phyloP scores from a whole-genome alignment of 306 rosid species.

The Boehmeria nivea region DNA sequence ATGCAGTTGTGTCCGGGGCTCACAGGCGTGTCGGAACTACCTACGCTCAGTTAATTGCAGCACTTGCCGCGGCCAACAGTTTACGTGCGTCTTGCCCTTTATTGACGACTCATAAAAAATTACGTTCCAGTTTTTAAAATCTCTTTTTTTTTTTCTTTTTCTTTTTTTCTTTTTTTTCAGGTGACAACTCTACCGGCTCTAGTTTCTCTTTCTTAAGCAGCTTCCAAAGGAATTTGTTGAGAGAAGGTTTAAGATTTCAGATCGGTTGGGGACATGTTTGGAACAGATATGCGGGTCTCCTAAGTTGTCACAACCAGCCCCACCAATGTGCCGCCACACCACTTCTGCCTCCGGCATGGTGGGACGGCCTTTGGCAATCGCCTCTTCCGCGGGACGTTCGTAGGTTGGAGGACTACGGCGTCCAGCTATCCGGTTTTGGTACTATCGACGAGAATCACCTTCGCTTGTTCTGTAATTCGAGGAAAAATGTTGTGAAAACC shows the following conservation, averaged over 20 bases:
- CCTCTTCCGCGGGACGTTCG: constrained; percentile 64
- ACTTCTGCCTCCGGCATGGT: constrained; percentile 90
- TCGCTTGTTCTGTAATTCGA: constrained; percentile 53
- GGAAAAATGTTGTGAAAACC: constrained; percentile 56
- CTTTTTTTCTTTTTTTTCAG: neutral
- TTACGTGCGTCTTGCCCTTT: constrained; percentile 38
- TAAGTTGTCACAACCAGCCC: constrained; percentile 66
- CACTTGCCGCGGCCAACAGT: constrained; percentile 72
- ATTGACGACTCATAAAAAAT: too few species aligned
- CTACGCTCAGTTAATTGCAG: constrained; percentile 91
- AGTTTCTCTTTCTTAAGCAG: constrained; percentile 71
- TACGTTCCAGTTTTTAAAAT: too few species aligned
- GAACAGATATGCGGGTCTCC: constrained; percentile 87
- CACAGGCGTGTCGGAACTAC: constrained; percentile 94
- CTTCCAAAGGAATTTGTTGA: constrained; percentile 69
- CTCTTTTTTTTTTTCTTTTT: neutral
- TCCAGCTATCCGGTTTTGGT: constrained; percentile 55
- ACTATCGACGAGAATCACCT: constrained; percentile 45
- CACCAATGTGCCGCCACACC: constrained; percentile 84
- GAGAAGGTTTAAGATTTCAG: constrained; percentile 71
- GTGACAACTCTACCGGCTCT: constrained; percentile 38
- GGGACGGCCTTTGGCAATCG: constrained; percentile 92
- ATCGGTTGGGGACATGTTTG: constrained; percentile 98
- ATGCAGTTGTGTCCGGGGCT: constrained; percentile 83
- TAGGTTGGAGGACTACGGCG: constrained; percentile 60